Conservation (phyloP, 176 grass and related monocot species). For the Eragrostis nindensis region DNA sequence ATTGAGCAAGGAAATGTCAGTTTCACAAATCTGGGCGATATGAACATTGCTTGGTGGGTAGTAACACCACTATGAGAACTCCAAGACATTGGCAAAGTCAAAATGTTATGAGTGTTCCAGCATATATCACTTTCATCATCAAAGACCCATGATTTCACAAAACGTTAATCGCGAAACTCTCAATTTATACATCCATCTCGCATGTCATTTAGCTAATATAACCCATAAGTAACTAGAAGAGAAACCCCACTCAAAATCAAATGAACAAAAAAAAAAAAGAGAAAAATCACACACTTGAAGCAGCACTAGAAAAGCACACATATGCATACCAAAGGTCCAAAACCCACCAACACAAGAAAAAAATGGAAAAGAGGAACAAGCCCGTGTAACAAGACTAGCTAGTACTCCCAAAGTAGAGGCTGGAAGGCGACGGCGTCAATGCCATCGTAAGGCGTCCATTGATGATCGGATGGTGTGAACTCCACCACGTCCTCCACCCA, state of each 20-base stretch:
- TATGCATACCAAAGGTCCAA: too few relatives aligned
- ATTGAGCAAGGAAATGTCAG: neutral
- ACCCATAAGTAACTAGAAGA: neutral
- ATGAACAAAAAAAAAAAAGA: neutral
- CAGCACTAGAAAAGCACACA: constrained; percentile 7
- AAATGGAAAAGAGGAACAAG: neutral
- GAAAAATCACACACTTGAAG: neutral
- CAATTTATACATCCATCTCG: neutral
- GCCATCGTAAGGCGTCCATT: constrained; percentile 45
- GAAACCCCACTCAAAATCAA: neutral
- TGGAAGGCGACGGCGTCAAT: constrained; percentile 42
- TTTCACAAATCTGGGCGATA: neutral
- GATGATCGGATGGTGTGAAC: constrained; percentile 34
- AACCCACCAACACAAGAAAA: neutral
- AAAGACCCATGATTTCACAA: too few relatives aligned
- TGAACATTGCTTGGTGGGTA: neutral
- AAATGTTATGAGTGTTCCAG: neutral
- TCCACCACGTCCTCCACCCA: constrained; percentile 59
- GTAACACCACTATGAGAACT: neutral
- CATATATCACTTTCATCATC: neutral
- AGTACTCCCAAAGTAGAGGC: constrained; percentile 55
- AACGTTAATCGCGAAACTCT: neutral
- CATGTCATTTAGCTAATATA: neutral
- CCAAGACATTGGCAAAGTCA: neutral
- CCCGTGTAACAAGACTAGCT: constrained; percentile 15